Conservation (phyloP, 176 grass and related monocot species). For the Raddia guianensis region DNA sequence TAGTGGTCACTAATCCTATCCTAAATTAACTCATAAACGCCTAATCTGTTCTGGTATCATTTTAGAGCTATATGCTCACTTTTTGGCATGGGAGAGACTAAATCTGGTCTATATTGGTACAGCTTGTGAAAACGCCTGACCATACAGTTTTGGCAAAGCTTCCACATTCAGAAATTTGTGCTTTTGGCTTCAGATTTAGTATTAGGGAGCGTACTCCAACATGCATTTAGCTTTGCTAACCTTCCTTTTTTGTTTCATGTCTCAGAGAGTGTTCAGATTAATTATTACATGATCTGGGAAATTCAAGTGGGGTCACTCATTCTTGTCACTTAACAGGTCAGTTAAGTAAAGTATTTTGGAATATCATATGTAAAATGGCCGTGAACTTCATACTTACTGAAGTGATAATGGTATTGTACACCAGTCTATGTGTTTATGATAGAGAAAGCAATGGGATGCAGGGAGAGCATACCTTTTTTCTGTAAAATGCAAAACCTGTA, state of each 20-base stretch:
- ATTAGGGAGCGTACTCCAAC: neutral
- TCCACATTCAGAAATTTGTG: neutral
- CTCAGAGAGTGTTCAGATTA: neutral
- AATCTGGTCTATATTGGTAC: constrained; percentile 7
- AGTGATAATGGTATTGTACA: too few relatives aligned
- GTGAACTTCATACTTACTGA: too few relatives aligned
- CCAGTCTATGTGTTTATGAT: too few relatives aligned
- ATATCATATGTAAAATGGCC: too few relatives aligned
- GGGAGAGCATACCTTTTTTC: too few relatives aligned
- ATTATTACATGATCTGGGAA: too few relatives aligned
- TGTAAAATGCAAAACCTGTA: too few relatives aligned
- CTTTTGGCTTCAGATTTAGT: constrained; percentile 5
- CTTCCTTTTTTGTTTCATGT: constrained; percentile 3
- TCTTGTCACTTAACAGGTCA: too few relatives aligned
- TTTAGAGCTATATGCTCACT: neutral
- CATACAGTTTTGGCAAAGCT: constrained; percentile 9
- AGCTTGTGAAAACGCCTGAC: neutral
- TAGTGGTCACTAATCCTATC: neutral
- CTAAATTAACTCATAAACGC: neutral
- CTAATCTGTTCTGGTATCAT: neutral
- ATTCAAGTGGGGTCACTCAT: too few relatives aligned
- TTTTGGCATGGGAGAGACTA: neutral
- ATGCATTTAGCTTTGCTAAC: constrained; percentile 4
- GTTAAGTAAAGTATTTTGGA: too few relatives aligned
- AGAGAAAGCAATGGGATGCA: too few relatives aligned